Conservation (phyloP, 805 yeast genomes). For the Saccharomycopsis babjevae region DNA sequence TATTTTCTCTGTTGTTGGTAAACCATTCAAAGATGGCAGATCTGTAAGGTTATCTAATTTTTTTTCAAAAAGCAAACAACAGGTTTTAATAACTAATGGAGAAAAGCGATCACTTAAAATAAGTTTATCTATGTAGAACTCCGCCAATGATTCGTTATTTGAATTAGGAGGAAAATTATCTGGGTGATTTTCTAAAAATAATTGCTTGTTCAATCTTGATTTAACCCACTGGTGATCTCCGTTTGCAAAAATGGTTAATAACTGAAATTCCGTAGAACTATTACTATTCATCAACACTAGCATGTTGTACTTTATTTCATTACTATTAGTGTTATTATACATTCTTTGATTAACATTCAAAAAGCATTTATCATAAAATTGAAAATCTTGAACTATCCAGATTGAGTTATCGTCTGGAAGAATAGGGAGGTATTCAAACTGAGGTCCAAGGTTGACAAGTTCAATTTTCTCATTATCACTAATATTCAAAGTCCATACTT, state of each 20-base stretch:
- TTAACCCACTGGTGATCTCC: constrained; percentile 20
- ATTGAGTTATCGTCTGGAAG: constrained; percentile 29
- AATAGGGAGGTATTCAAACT: constrained; percentile 22
- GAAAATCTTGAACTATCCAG: constrained; percentile 42
- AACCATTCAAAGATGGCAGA: constrained; percentile 16
- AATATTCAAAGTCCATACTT: constrained; percentile 27
- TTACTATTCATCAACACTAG: constrained; percentile 57
- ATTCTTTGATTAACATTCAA: constrained; percentile 1
- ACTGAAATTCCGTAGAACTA: constrained; percentile 37
- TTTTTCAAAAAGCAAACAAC: constrained; percentile 39
- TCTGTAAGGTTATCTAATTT: constrained; percentile 28
- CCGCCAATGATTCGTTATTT: constrained; percentile 26
- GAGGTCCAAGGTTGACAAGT: constrained; percentile 23
- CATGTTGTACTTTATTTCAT: constrained; percentile 21
- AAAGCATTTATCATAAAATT: constrained; percentile 20
- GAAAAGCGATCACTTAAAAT: constrained; percentile 43
- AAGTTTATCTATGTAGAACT: constrained; percentile 35
- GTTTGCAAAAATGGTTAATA: constrained; percentile 25
- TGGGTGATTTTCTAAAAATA: constrained; percentile 23
- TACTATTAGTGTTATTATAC: constrained; percentile 1
- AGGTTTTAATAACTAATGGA: constrained; percentile 38
- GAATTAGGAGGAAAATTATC: constrained; percentile 19
- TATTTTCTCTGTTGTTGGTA: constrained; percentile 28
- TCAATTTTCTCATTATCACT: constrained; percentile 18
- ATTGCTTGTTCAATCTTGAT: constrained; percentile 17